Evolutionary conservation across 2,329 filamentous ascomycete species (phyloP).

Genomic region (Fusarium pseudoanthophilum): DNA sequence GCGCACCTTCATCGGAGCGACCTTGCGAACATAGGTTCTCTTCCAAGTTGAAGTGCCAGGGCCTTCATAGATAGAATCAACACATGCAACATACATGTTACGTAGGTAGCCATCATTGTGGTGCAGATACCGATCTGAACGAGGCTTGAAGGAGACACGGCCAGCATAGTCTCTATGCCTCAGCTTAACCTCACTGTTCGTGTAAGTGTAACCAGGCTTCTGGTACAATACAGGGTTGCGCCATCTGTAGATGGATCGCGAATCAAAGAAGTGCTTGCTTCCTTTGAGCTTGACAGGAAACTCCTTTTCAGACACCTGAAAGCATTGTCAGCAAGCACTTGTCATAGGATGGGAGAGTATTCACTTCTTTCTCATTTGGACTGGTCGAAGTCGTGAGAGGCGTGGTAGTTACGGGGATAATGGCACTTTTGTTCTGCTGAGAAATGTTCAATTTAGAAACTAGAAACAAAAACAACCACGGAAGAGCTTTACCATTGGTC

Average conservation of each 20-base stretch:
- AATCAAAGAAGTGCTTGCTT: slow-evolving; percentile 37
- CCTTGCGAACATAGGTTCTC: slow-evolving; percentile 43
- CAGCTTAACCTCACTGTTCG: slow-evolving; percentile 20
- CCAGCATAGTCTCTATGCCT: slow-evolving; percentile 43
- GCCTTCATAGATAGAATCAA: slow-evolving; percentile 42
- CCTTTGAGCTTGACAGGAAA: slow-evolving; percentile 43
- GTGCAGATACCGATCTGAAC: slow-evolving; percentile 43
- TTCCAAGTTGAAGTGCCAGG: slow-evolving; percentile 44
- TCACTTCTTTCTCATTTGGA: slow-evolving; percentile 34
- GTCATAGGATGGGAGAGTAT: background rate
- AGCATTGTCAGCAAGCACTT: slow-evolving; percentile 10
- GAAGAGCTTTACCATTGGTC: slow-evolving; percentile 45
- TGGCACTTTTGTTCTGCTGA: slow-evolving; percentile 38
- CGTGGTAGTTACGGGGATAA: slow-evolving; percentile 25
- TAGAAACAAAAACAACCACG: slow-evolving; percentile 44
- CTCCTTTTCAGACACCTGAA: slow-evolving; percentile 39
- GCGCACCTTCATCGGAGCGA: slow-evolving; percentile 41
- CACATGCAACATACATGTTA: slow-evolving; percentile 43
- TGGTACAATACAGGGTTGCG: slow-evolving; percentile 41
- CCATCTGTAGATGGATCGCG: slow-evolving; percentile 33
- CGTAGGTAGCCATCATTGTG: slow-evolving; percentile 42
- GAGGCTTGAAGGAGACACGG: slow-evolving; percentile 33
- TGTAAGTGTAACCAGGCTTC: slow-evolving; percentile 37
- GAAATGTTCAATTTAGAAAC: slow-evolving; percentile 40
- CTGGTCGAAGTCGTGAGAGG: slow-evolving; percentile 16